Percentiles rank a stretch among this genome's conserved stretches.
These are phyloP conservation scores for Baudoinia panamericana DNA, from an alignment of 495 filamentous ascomycete genomes.

Conservation along the genomic window DNA sequence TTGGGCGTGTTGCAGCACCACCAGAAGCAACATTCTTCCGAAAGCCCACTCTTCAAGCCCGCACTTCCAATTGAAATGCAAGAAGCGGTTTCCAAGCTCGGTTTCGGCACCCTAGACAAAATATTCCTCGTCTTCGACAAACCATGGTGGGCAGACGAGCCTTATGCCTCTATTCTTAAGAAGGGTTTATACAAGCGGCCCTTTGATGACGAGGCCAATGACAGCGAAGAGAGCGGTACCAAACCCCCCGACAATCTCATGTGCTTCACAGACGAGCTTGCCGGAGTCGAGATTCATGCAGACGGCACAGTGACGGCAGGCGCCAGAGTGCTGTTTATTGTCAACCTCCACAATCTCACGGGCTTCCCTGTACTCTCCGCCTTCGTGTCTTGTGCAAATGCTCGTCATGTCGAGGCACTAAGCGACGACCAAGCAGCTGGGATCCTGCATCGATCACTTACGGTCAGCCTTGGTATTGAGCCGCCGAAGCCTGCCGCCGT, in stretches of 20 bases:
- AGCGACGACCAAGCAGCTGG: conserved; percentile 5
- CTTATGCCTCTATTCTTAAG: conserved; percentile 2
- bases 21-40: background rate
- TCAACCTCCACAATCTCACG: conserved; percentile 13
- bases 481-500: conserved; percentile 11
- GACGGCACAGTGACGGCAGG: conserved; percentile 3
- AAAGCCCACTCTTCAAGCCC: conserved; percentile 7
- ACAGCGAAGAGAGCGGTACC: background rate
- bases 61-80: conserved; percentile 3
- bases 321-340: conserved; percentile 3
- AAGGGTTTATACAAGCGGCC: conserved; percentile 3
- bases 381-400: conserved; percentile 18
- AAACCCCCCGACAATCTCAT: conserved; percentile 5
- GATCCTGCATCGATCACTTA: conserved; percentile 13
- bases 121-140: conserved; percentile 12
- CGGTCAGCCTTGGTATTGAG: conserved; percentile 7
- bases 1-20: conserved; percentile 16
- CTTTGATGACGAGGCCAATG: background rate
- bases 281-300: conserved; percentile 5
- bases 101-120: conserved; percentile 17
- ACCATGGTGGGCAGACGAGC: conserved; percentile 14
- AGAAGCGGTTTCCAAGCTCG: conserved; percentile 8
- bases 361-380: conserved; percentile 14
- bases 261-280: conserved; percentile 10
- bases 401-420: conserved; percentile 4